Evolutionary conservation across 2,329 filamentous ascomycete species (phyloP).

Genomic region (Malbranchea zuffiana): DNA sequence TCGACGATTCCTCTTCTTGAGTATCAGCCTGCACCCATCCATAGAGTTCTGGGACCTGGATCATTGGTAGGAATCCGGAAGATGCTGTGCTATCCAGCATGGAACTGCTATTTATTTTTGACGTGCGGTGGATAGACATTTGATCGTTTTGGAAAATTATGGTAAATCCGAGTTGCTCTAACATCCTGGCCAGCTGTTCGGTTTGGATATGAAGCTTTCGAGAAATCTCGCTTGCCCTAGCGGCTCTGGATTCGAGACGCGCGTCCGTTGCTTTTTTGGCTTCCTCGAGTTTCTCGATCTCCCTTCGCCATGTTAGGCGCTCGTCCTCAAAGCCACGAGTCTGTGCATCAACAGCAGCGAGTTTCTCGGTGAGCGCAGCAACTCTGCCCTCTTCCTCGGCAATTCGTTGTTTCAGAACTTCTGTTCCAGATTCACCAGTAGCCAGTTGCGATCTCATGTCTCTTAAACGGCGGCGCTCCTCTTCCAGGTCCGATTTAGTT

Average conservation of each 20-base stretch:
- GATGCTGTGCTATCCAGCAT: conserved; percentile 27
- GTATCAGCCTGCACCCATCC: conserved; percentile 68
- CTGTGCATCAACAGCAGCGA: conserved; percentile 65
- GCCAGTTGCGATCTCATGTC: conserved; percentile 60
- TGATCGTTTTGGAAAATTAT: conserved; percentile 61
- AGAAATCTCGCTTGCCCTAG: conserved; percentile 70
- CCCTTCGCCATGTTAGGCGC: conserved; percentile 56
- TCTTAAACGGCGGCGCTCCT: conserved; percentile 58
- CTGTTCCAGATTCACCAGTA: conserved; percentile 74
- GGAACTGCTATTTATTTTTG: conserved; percentile 39
- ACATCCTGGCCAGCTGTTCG: conserved; percentile 66
- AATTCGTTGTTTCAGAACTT: conserved; percentile 62
- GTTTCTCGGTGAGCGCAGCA: conserved; percentile 54
- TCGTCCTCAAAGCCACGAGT: conserved; percentile 67
- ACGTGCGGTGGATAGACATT: conserved; percentile 64
- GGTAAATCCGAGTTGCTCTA: conserved; percentile 79
- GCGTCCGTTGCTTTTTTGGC: conserved; percentile 30
- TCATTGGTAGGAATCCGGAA: conserved; percentile 27
- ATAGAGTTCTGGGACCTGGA: conserved; percentile 57
- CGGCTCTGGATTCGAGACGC: conserved; percentile 58
- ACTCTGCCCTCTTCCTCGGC: conserved; percentile 66
- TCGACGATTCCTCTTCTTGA: conserved; percentile 53
- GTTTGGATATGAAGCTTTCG: conserved; percentile 74
- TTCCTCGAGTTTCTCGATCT: conserved; percentile 29
- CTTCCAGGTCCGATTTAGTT: conserved; percentile 45